Percentiles rank a stretch among this genome's conserved stretches.
Conservation (phyloP, 73 alveolate genomes). For the Blepharisma japonicum region DNA sequence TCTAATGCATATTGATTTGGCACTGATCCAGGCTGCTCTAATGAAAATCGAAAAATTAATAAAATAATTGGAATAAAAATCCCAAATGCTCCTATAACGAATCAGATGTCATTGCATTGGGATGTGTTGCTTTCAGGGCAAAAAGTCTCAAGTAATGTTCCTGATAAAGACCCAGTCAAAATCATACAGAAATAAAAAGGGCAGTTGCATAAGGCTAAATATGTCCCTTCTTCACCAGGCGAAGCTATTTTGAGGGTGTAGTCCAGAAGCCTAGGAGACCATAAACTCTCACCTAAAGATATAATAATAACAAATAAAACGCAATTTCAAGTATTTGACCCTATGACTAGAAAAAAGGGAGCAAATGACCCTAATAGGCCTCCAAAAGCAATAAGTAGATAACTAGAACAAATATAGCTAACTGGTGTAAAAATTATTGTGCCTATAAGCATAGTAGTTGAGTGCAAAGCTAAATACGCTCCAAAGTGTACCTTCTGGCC, state of each 20-base stretch:
- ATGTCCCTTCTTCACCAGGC: constrained; percentile 27
- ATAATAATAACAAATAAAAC: not conserved
- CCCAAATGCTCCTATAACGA: not conserved
- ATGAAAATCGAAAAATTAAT: not conserved
- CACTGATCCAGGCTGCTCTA: not conserved
- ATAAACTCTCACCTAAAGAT: constrained; percentile 27
- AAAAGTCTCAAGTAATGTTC: not conserved
- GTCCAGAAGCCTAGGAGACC: constrained; percentile 18
- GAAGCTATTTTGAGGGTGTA: not conserved
- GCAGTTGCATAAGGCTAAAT: not conserved
- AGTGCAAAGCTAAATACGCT: not conserved
- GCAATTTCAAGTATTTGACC: no score
- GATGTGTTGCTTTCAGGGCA: constrained; percentile 9
- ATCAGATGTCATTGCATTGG: not conserved
- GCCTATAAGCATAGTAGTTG: not conserved
- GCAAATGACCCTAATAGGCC: not conserved
- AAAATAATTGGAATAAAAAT: not conserved
- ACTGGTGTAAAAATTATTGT: not conserved
- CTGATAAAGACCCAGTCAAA: not conserved
- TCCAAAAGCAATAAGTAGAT: not conserved
- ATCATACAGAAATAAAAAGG: constrained; percentile 6
- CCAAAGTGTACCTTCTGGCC: constrained; percentile 26
- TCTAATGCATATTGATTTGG: no score
- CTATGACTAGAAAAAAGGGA: not conserved
- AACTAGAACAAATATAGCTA: not conserved